Conservation (phyloP, 352 stramenopile genomes). For the Thalassiosira mediterranea region DNA sequence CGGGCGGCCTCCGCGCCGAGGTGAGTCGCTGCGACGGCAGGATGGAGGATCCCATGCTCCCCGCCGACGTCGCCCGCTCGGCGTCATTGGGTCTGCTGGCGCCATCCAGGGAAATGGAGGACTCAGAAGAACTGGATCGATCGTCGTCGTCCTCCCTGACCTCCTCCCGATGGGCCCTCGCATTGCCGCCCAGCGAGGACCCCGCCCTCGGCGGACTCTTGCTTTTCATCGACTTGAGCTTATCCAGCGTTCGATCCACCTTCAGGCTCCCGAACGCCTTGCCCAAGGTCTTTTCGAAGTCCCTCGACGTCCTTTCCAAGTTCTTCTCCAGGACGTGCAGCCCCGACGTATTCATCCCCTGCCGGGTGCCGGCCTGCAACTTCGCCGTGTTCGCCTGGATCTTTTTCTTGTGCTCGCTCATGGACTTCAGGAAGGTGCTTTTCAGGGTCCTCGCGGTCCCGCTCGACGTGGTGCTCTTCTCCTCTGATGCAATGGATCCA, state of each 20-base stretch:
- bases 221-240: slow-evolving; percentile 11
- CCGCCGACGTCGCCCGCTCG: background rate
- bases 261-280: slow-evolving; percentile 3
- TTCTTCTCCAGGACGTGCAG: background rate
- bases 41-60: background rate
- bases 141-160: background rate
- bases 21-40: too few species aligned
- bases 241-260: slow-evolving; percentile 7
- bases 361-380: too few species aligned
- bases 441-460: background rate
- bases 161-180: background rate
- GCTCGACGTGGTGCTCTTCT: background rate
- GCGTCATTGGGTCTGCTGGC: too few species aligned
- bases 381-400: too few species aligned
- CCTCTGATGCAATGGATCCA: background rate
- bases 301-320: background rate
- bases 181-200: background rate
- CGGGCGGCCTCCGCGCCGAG: too few species aligned
- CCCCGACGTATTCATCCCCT: background rate
- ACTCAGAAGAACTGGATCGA: slow-evolving; percentile 2
- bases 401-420: background rate
- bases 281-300: background rate
- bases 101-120: slow-evolving; percentile 1
- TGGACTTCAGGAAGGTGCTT: background rate
- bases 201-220: too few species aligned